Conservation (phyloP, 169 alveolate genomes). For the Eimeria tenella region DNA sequence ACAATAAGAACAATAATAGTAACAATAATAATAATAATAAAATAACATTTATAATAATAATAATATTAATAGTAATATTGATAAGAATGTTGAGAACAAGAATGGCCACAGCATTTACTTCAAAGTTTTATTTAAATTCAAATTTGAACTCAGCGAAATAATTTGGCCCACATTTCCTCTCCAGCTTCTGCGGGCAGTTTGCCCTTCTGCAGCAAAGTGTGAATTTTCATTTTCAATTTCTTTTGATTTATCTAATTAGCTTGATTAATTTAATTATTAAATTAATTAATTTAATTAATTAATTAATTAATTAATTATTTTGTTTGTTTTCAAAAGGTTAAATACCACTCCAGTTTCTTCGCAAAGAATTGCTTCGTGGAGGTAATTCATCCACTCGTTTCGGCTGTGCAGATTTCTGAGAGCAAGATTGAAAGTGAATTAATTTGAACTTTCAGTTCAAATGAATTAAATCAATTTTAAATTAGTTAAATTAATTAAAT, state of each 20-base stretch:
- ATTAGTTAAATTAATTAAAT: not conserved
- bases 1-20: too few species aligned
- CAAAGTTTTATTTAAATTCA: not conserved
- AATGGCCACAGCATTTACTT: too few species aligned
- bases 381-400: slow-evolving; percentile 55
- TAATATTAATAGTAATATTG: too few species aligned
- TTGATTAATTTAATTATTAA: not conserved
- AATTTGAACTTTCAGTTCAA: not conserved
- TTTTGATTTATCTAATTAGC: not conserved
- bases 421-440: not conserved
- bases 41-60: too few species aligned
- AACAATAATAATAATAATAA: too few species aligned
- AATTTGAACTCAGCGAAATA: not conserved
- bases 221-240: not conserved
- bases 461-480: not conserved
- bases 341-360: slow-evolving; percentile 71
- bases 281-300: not conserved
- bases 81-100: too few species aligned
- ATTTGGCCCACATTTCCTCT: slow-evolving; percentile 32
- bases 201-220: slow-evolving; percentile 51
- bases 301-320: not conserved
- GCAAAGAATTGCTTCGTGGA: slow-evolving; percentile 71
- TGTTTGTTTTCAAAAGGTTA: not conserved
- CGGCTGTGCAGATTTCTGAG: slow-evolving; percentile 58
- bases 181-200: slow-evolving; percentile 78